phyloP scores from a whole-genome alignment of 2,329 filamentous ascomycete genomes.

The Ilyonectria destructans region DNA sequence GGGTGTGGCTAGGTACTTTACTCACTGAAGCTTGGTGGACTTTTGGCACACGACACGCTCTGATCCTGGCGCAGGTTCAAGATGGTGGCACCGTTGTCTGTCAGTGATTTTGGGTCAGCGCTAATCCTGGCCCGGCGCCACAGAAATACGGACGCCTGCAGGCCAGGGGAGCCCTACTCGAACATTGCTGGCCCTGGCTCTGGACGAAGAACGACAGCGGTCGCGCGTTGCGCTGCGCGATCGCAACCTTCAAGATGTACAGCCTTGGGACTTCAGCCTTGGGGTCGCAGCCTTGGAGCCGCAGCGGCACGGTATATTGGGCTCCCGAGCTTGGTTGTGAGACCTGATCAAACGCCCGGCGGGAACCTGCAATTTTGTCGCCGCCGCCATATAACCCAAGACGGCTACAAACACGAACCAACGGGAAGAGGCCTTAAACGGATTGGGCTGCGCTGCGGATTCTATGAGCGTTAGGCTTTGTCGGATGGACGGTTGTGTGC shows the following conservation, averaged over 20 bases:
- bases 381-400: not conserved
- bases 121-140: constrained; percentile 40
- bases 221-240: constrained; percentile 24
- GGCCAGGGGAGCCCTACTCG: constrained; percentile 32
- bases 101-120: constrained; percentile 44
- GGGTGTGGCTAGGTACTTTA: constrained; percentile 39
- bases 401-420: not conserved
- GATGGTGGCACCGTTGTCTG: constrained; percentile 48
- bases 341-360: not conserved
- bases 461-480: not conserved
- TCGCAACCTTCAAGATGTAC: constrained; percentile 13
- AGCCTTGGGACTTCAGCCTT: constrained; percentile 3
- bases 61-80: constrained; percentile 34
- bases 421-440: not conserved
- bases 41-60: constrained; percentile 40
- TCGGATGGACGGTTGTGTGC: constrained; percentile 1
- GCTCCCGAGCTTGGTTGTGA: not conserved
- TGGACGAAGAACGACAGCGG: constrained; percentile 16
- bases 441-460: constrained; percentile 2
- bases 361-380: not conserved
- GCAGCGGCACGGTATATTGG: not conserved
- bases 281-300: constrained; percentile 5
- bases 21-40: constrained; percentile 36
- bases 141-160: constrained; percentile 42
- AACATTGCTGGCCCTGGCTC: constrained; percentile 16